Evolutionary conservation across 169 alveolate genomes (phyloP).

Genomic region (Eimeria maxima): DNA sequence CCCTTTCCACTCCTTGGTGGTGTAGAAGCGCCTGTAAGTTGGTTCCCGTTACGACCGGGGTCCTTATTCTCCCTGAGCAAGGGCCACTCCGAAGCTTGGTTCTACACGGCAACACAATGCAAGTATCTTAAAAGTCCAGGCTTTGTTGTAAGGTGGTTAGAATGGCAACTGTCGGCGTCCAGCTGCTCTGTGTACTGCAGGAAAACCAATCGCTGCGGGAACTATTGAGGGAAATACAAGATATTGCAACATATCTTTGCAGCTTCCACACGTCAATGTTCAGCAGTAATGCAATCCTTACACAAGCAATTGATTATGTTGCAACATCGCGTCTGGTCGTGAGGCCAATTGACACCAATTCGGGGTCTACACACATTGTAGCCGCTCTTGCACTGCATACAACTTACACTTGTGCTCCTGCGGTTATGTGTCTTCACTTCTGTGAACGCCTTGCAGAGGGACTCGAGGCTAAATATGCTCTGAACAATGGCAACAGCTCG

Average conservation of each 20-base stretch:
- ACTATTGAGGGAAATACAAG: not conserved
- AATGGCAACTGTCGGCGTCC: not conserved
- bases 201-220: not conserved
- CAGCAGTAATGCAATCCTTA: not conserved
- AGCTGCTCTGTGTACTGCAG: not conserved
- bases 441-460: not conserved
- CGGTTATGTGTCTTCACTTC: not conserved
- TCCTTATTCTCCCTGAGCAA: not conserved
- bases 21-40: not conserved
- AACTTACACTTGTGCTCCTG: not conserved
- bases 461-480: not conserved
- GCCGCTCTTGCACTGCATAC: not conserved
- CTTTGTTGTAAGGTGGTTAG: not conserved
- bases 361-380: not conserved
- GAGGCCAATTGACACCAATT: not conserved
- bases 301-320: not conserved
- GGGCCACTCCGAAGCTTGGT: not conserved
- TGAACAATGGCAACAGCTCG: not conserved
- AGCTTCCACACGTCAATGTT: not conserved
- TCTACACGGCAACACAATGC: not conserved
- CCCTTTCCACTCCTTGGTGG: not conserved
- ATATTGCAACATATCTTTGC: not conserved
- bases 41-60: not conserved
- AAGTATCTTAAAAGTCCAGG: not conserved
- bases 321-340: not conserved